Base-by-base conservation (phyloP, 139 green algal species). In the Zygnema cylindricum region DNA sequence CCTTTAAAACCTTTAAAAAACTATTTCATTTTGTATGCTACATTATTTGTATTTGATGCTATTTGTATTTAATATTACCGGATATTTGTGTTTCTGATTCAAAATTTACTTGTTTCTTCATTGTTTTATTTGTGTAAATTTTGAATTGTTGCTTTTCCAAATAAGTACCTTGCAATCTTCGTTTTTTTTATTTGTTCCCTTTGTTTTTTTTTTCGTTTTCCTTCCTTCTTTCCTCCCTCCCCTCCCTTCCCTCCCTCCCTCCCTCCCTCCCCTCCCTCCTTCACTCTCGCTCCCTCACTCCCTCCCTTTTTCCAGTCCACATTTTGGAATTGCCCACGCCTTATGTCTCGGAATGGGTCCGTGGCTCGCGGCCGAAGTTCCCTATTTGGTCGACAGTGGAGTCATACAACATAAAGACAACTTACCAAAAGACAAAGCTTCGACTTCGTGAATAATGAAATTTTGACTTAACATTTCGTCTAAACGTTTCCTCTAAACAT, bases 331-430 rank as follows among this genome's bases (percentile, higher is more conserved):
- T 43, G 97, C 96, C 1, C 97, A 99, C 85, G 97, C 97, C 36
- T 88, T 99, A 69, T 98, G 96, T 86, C 89, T 99, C 75, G 97
- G 97, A 0, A 92, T 99, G 73, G 97, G 94, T 1, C 97, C 97
- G 1, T 99, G 97, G 97, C 82, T 99, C 84, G 97, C 97, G 43
- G 97, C 97, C 0, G 97, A 99, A 91, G 91, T 99, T 22, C 97
- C 97, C 0, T 95, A 95, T 87, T 93, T 99, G 78, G 95, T 98
- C 43, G 96, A 98, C 85, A 92, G 82, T 7, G 96, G 96, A 0
- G 93, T 93, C 0, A 96, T 98, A 43, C 85, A 93, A 7, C 89
- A 88, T 39, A 91, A 93, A 43, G 86, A 92, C 85, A 79, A 79
- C 71, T 40, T 79, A 7, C 36, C 71, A 41, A 79, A 79, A 43